phyloP scores from a whole-genome alignment of 2,329 filamentous ascomycete genomes.

The Alternaria tenuissima region DNA sequence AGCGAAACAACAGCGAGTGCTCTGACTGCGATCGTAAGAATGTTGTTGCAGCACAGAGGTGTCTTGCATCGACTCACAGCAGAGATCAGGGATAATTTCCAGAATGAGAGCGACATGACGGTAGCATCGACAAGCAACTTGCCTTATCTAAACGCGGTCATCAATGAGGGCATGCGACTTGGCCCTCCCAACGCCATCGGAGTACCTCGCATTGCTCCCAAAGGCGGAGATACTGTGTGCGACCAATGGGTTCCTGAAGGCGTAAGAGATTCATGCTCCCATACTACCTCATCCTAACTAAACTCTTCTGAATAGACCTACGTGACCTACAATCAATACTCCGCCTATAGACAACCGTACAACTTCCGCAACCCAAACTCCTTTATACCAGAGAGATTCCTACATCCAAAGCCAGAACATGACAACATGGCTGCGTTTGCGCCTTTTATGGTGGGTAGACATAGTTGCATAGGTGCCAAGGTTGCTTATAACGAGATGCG shows the following conservation, averaged over 20 bases:
- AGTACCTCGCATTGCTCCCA: constrained; percentile 32
- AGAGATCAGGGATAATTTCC: constrained; percentile 39
- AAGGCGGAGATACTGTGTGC: constrained; percentile 33
- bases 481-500: constrained; percentile 46
- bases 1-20: constrained; percentile 55
- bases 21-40: constrained; percentile 46
- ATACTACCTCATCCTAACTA: neutral
- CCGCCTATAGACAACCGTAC: constrained; percentile 34
- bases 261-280: constrained; percentile 17
- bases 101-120: constrained; percentile 32
- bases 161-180: constrained; percentile 51
- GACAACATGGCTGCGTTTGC: constrained; percentile 35
- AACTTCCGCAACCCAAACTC: constrained; percentile 41
- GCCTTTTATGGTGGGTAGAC: constrained; percentile 39
- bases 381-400: constrained; percentile 49
- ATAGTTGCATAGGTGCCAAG: constrained; percentile 39
- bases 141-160: constrained; percentile 41
- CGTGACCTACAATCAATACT: constrained; percentile 40
- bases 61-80: constrained; percentile 32
- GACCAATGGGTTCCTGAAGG: constrained; percentile 33
- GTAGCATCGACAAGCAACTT: constrained; percentile 29
- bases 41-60: constrained; percentile 43
- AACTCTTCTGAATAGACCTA: constrained; percentile 26
- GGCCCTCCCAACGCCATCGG: constrained; percentile 29
- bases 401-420: constrained; percentile 21